Conservation (phyloP, 805 yeast species). For the Ogataea pilisensis region DNA sequence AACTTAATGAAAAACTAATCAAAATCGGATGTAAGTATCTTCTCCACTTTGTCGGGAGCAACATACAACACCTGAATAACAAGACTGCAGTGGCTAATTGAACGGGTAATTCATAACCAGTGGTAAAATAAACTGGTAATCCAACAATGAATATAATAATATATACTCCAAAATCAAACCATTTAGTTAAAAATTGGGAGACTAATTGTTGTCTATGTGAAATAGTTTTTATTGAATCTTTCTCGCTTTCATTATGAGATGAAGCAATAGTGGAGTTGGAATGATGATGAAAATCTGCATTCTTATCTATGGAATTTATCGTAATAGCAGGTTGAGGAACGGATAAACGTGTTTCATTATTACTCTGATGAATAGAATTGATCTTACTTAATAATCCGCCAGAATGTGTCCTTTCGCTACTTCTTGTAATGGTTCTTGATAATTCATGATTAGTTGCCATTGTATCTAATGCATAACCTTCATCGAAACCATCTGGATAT, state of each 20-base stretch:
- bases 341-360: background rate
- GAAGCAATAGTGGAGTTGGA: background rate
- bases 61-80: constrained; percentile 46
- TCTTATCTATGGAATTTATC: background rate
- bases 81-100: constrained; percentile 59
- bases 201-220: background rate
- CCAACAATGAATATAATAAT: constrained; percentile 46
- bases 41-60: constrained; percentile 43
- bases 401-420: background rate
- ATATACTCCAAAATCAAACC: constrained; percentile 57
- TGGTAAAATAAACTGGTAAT: constrained; percentile 54
- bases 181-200: constrained; percentile 19
- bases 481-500: constrained; percentile 18
- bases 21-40: constrained; percentile 68
- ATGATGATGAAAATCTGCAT: background rate
- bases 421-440: constrained; percentile 7
- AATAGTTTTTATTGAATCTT: background rate
- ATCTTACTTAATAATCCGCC: background rate
- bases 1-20: constrained; percentile 58
- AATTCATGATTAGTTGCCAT: constrained; percentile 21
- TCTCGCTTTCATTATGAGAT: background rate
- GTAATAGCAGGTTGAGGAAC: background rate
- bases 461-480: constrained; percentile 24
- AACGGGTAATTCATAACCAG: constrained; percentile 55
- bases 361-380: background rate